Evolutionary conservation across 768 basidiomycete species (phyloP), one percentile per base, ranked within the genome.

Genomic region (Russula vinacea): DNA sequence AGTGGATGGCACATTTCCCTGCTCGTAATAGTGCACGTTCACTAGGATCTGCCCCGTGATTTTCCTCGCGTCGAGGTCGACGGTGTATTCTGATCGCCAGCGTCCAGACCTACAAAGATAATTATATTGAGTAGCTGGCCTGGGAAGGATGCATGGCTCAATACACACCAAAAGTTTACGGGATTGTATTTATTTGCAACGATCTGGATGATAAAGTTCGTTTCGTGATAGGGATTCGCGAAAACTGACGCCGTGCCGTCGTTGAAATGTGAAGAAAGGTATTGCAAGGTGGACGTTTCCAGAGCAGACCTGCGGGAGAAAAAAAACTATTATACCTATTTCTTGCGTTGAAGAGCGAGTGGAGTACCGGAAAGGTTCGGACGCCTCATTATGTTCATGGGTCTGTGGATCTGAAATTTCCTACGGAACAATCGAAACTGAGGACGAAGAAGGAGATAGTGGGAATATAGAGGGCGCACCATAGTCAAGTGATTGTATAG

Each of bases 101-200:
- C 94, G 81, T 39, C 96, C 96, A 33, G 94, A 89, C 94, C 95
- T 96, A 60, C 29, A 37, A 49, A 24, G 37, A 58, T 16, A 51
- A 19, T 44, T 44, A 24, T 24, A 10, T 29, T 47, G 9, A 47
- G 8, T 13, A 11, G 22, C 22, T 51, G 10, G 22, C 29, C 26
- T 2, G 57, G 29, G n/a, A 26, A 5, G 11, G 7, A 57, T 24
- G 33, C 19, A 37, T 22, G 49, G 55, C n/a, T 17, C 35, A 19
- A 29, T n/a, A 64, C 80, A 57, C 61, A 94, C 96, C 96, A 98
- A 77, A 83, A 98, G 74, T 98, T 98, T 24, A 83, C 76, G 0
- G 92, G 90, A 72, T 96, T 98, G 76, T 98, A 98, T 73, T 94
- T 93, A 74, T 97, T 96, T 22, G 92, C 89, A n/a, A 96, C 94